Conservation (phyloP, 2,329 filamentous ascomycete genomes). For the Blastomyces gilchristii region DNA sequence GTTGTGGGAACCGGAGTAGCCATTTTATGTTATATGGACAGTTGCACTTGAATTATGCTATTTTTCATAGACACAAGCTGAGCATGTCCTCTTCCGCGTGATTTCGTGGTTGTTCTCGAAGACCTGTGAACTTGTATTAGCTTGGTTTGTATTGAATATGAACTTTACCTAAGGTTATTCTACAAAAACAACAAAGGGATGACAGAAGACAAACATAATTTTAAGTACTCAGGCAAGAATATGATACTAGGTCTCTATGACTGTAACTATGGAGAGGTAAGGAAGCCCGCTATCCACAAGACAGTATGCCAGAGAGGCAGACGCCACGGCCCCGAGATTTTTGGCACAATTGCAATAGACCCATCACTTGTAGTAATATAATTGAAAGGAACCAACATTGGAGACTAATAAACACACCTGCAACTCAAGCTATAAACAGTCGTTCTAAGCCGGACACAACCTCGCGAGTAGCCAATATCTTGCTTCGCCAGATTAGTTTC, state of each 20-base stretch:
- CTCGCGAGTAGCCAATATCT: background rate
- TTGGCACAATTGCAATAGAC: background rate
- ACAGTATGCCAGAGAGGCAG: background rate
- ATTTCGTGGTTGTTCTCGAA: background rate
- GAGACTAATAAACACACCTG: background rate
- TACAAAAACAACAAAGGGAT: background rate
- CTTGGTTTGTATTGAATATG: background rate
- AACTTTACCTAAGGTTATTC: background rate
- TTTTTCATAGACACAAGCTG: background rate
- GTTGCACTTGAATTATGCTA: background rate
- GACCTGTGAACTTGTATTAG: background rate
- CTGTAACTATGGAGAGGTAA: background rate
- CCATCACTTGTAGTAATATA: background rate
- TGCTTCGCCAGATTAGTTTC: background rate
- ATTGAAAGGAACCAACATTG: background rate
- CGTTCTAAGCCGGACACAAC: background rate
- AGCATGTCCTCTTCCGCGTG: background rate
- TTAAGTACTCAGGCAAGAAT: background rate
- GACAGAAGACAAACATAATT: background rate
- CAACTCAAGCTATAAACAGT: background rate
- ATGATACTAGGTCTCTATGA: background rate
- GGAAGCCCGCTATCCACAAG: background rate
- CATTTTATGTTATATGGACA: background rate
- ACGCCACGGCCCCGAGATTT: background rate
- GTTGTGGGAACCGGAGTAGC: conserved; percentile 17